A percentile compares a stretch with the other conserved stretches of the same genome.
Evolutionary conservation across 495 filamentous ascomycete genomes (phyloP).

Genomic region (Xylaria cubensis): DNA sequence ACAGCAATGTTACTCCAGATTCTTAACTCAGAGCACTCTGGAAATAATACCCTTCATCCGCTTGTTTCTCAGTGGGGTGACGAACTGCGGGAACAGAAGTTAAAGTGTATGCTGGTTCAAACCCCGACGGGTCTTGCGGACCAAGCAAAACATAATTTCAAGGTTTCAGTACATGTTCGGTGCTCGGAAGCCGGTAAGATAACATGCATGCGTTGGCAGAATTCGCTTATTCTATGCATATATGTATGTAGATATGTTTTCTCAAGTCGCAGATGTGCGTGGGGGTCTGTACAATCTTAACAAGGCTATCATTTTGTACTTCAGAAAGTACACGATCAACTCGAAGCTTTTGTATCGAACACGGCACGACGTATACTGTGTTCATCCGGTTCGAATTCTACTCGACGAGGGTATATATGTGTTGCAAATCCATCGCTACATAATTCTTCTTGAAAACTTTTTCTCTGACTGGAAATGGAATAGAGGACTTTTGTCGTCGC

Average conservation of each 20-base stretch:
- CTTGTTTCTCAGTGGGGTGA: neutral
- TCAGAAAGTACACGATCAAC: neutral
- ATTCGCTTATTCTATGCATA: constrained; percentile 6
- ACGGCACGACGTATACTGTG: neutral
- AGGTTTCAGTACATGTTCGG: neutral
- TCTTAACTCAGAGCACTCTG: neutral
- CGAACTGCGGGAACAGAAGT: neutral
- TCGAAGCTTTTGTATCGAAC: neutral
- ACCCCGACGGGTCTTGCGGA: neutral
- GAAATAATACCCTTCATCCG: neutral
- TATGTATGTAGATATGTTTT: constrained; percentile 27
- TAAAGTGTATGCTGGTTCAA: neutral
- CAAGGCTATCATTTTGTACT: neutral
- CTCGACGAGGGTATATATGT: constrained; percentile 25
- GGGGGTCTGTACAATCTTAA: neutral
- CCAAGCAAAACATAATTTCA: neutral
- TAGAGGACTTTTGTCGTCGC: constrained; percentile 5
- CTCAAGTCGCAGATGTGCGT: constrained; percentile 23
- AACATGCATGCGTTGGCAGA: constrained; percentile 5
- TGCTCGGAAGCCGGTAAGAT: neutral
- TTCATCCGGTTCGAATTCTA: constrained; percentile 21
- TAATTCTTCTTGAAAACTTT: neutral
- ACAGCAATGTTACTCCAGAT: neutral
- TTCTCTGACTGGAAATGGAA: neutral
- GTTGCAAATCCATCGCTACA: constrained; percentile 25